Evolutionary conservation across 352 stramenopile genomes (phyloP).

Genomic region (Hyaloperonospora arabidopsidis): DNA sequence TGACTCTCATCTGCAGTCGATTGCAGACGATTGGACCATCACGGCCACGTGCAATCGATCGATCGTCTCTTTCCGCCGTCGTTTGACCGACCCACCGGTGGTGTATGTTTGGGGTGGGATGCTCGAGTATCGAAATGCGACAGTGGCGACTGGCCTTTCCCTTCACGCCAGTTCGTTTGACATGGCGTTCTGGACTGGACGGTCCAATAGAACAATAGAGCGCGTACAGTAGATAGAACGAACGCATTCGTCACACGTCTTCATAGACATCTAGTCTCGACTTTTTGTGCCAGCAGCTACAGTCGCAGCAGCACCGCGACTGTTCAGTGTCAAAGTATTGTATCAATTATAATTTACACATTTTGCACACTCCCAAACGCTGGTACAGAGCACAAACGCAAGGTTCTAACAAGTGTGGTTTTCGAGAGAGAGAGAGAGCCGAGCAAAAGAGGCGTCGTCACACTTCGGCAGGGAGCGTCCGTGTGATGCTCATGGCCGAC

Average conservation of each 20-base stretch:
- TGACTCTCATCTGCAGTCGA: no score
- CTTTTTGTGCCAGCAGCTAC: no score
- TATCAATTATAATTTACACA: slow-evolving; percentile 17
- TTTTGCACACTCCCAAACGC: neutral
- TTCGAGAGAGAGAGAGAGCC: no score
- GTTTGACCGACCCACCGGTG: no score
- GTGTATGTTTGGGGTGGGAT: no score
- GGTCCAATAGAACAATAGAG: slow-evolving; percentile 17
- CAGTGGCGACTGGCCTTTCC: neutral
- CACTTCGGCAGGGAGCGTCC: slow-evolving; percentile 25
- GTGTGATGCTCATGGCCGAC: slow-evolving; percentile 35
- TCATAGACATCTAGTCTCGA: no score
- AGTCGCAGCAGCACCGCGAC: no score
- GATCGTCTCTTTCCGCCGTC: slow-evolving; percentile 7
- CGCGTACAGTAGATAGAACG: no score
- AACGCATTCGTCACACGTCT: no score
- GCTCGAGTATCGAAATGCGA: slow-evolving; percentile 6
- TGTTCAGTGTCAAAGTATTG: slow-evolving; percentile 2
- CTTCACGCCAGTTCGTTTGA: slow-evolving; percentile 4
- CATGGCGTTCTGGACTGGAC: slow-evolving; percentile 4
- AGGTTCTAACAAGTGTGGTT: no score
- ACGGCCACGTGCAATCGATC: slow-evolving; percentile 5
- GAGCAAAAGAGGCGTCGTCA: slow-evolving; percentile 2
- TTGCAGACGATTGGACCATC: neutral
- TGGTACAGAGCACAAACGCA: neutral